phyloP scores from a whole-genome alignment of 139 green algal genomes.

The Volvox reticuliferus region DNA sequence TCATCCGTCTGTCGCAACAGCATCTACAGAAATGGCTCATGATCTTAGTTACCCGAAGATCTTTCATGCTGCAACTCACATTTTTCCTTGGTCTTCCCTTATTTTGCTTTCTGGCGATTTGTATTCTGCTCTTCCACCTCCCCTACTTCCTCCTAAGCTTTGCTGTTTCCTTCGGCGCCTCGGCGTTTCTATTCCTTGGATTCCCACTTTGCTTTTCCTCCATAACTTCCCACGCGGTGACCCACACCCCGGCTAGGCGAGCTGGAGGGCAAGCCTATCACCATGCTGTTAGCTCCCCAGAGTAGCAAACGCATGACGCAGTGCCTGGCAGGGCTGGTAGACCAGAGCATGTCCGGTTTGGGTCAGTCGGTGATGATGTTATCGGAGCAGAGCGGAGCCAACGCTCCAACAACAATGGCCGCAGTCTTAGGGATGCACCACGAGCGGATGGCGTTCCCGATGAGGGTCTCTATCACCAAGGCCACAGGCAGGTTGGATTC shows the following conservation, averaged over 20 bases:
- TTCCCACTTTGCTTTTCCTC: no score
- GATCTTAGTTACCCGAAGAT: no score
- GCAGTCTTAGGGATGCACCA: slow-evolving; percentile 28
- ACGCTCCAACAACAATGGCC: neutral
- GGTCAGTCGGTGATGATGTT: neutral
- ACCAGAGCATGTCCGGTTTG: slow-evolving; percentile 16
- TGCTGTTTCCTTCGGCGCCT: no score
- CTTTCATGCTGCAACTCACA: no score
- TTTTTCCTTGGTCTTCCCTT: no score
- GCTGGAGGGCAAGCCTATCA: slow-evolving; percentile 33
- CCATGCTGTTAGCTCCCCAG: slow-evolving; percentile 20
- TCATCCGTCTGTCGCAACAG: no score
- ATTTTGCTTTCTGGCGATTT: no score
- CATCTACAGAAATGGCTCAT: no score
- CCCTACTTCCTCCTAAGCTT: no score
- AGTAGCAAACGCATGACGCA: neutral
- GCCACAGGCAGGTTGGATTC: neutral
- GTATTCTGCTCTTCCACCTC: no score
- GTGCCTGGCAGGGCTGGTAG: slow-evolving; percentile 10
- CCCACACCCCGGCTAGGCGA: slow-evolving; percentile 18
- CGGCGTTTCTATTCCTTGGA: no score
- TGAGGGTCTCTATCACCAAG: slow-evolving; percentile 1
- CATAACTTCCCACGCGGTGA: no score
- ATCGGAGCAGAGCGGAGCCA: neutral
- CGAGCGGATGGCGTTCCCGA: slow-evolving; percentile 35